Percentiles rank a stretch among this genome's conserved stretches.
phyloP scores from a whole-genome alignment of 2,329 filamentous ascomycete genomes.

The Tolypocladium nubicola region DNA sequence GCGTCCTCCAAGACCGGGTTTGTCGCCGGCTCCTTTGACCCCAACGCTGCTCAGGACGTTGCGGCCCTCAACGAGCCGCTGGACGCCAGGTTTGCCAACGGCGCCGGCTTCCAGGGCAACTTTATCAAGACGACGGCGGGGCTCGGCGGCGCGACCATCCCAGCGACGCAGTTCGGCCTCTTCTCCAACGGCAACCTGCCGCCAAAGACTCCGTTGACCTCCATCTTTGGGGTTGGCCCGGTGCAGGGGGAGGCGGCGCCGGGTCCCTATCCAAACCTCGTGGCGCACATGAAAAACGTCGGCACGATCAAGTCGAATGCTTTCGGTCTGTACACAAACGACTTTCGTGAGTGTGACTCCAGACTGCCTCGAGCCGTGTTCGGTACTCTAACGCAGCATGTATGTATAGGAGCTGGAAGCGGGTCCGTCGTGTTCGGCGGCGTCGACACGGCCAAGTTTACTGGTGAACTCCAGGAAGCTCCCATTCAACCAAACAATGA shows the following conservation, averaged over 20 bases:
- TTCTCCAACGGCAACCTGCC: not conserved
- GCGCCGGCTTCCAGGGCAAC: not conserved
- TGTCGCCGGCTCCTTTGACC: not conserved
- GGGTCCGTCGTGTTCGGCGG: constrained; percentile 2
- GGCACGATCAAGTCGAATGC: not conserved
- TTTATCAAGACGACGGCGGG: not conserved
- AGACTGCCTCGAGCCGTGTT: not conserved
- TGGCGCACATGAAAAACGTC: not conserved
- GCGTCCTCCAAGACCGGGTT: not conserved
- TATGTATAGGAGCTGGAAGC: not conserved
- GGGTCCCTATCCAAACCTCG: not conserved
- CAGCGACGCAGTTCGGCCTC: not conserved
- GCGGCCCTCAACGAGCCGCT: not conserved
- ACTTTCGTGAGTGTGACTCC: not conserved
- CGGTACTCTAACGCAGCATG: not conserved
- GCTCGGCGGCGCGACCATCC: not conserved
- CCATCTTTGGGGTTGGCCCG: not conserved
- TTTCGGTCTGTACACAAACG: not conserved
- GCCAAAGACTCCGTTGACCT: not conserved
- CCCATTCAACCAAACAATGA: not conserved
- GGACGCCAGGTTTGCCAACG: not conserved
- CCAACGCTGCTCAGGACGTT: not conserved
- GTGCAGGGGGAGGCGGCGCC: not conserved
- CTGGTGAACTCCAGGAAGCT: not conserved
- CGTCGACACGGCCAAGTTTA: not conserved